Percentiles rank a stretch among this genome's conserved stretches.
These are phyloP conservation scores for Bacidia gigantensis DNA, from an alignment of 495 filamentous ascomycete species.

Conservation along the genomic window DNA sequence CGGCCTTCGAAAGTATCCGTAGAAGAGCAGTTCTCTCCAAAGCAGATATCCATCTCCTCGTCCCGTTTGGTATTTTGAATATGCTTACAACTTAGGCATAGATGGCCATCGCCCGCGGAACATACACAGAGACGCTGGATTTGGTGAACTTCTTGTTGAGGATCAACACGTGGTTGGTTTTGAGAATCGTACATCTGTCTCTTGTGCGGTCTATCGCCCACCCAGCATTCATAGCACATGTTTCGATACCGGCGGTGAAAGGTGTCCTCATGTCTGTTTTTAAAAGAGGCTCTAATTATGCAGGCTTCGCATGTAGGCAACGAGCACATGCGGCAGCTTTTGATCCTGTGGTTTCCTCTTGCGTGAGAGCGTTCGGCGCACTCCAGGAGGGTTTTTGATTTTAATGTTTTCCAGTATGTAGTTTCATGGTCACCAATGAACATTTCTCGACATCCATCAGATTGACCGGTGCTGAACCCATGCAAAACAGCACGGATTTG, in stretches of 20 bases:
- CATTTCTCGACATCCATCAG: slow-evolving; percentile 3
- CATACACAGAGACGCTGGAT: slow-evolving; percentile 14
- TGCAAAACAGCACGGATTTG: slow-evolving; percentile 16
- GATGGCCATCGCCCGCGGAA: slow-evolving; percentile 18
- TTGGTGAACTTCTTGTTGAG: slow-evolving; percentile 2
- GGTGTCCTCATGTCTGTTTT: slow-evolving; percentile 15
- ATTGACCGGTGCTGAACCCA: slow-evolving; percentile 8
- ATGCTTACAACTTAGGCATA: slow-evolving; percentile 19
- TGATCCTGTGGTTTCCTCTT: slow-evolving; percentile 8
- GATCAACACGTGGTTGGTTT: background rate
- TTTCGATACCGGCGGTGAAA: slow-evolving; percentile 15
- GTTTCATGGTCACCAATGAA: slow-evolving; percentile 17
- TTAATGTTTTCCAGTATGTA: slow-evolving; percentile 16
- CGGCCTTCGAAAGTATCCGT: slow-evolving; percentile 6
- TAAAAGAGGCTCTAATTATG: slow-evolving; percentile 18
- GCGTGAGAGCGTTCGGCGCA: slow-evolving; percentile 17
- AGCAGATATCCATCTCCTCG: slow-evolving; percentile 6
- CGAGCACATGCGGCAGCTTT: slow-evolving; percentile 19
- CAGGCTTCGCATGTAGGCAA: slow-evolving; percentile 22
- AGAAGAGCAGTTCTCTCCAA: slow-evolving; percentile 14
- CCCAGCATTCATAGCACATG: slow-evolving; percentile 16
- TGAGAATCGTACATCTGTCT: background rate
- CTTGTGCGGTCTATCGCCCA: slow-evolving; percentile 10
- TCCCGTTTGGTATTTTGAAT: slow-evolving; percentile 12
- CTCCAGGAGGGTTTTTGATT: slow-evolving; percentile 10